These are phyloP conservation scores for Pisolithus sp. DNA, from an alignment of 768 basidiomycete genomes.

Conservation along the genomic window DNA sequence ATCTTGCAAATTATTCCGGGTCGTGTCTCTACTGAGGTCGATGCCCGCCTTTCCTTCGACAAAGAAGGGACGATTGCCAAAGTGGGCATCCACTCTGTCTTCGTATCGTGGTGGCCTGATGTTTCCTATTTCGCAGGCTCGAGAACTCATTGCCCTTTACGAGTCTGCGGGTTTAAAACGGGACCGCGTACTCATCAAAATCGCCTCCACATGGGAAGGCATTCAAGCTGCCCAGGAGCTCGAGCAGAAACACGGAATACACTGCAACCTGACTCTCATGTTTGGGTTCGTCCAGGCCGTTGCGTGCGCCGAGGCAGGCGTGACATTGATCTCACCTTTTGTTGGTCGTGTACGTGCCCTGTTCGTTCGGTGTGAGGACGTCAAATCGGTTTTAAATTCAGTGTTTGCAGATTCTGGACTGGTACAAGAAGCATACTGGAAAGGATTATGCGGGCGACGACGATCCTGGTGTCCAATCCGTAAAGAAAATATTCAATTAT, in stretches of 20 bases:
- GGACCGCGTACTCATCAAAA: conserved; percentile 95
- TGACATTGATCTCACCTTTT: conserved; percentile 95
- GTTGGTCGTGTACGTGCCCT: conserved; percentile 76
- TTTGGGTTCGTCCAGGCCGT: conserved; percentile 98
- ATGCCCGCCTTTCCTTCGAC: conserved; percentile 93
- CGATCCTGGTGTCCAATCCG: conserved; percentile 92
- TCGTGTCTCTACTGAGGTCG: conserved; percentile 96
- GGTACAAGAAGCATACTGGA: conserved; percentile 89
- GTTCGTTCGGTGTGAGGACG: too few species aligned
- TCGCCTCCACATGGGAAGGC: conserved; percentile 97
- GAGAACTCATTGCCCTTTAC: conserved; percentile 85
- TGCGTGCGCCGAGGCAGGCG: too few species aligned
- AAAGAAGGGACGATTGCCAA: conserved; percentile 82
- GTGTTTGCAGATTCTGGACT: conserved; percentile 83
- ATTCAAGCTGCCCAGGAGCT: conserved; percentile 95
- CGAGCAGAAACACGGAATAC: conserved; percentile 82
- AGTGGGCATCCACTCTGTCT: conserved; percentile 31
- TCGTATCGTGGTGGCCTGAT: neutral
- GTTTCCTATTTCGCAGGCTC: conserved; percentile 45
- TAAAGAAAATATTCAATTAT: conserved; percentile 95
- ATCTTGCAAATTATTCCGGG: conserved; percentile 92
- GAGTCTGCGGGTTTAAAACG: conserved; percentile 81
- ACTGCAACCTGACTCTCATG: conserved; percentile 96
- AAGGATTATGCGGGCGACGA: conserved; percentile 81
- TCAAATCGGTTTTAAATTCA: neutral